Conservation (phyloP, 1,284 basidiomycete genomes). For the Cryptococcus floricola region DNA sequence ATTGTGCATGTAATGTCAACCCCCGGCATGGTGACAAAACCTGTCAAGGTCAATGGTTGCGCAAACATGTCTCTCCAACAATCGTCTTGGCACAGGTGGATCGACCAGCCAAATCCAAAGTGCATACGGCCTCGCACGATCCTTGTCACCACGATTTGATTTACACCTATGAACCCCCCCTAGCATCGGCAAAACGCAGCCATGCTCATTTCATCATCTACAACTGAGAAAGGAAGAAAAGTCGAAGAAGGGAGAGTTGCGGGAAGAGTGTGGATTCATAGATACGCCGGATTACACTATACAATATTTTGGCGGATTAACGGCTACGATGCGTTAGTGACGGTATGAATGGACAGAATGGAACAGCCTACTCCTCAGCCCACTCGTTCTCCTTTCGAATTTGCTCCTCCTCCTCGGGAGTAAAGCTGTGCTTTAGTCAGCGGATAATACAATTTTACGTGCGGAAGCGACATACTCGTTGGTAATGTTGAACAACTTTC, state of each 20-base stretch:
- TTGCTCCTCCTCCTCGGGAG: slow-evolving; percentile 98
- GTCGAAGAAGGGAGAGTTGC: not conserved
- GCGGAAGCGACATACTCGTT: slow-evolving; percentile 60
- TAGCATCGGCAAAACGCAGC: not conserved
- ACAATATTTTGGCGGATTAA: slow-evolving; percentile 1
- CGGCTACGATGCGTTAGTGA: slow-evolving; percentile 6
- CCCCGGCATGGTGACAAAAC: no score
- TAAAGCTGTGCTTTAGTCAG: slow-evolving; percentile 59
- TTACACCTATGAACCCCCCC: no score
- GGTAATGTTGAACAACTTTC: slow-evolving; percentile 89
- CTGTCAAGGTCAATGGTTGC: no score
- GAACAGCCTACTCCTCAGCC: slow-evolving; percentile 52
- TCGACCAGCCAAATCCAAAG: no score
- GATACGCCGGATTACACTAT: not conserved
- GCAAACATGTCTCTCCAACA: no score
- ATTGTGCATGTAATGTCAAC: no score
- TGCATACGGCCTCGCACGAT: no score
- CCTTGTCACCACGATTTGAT: no score
- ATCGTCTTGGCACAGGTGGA: no score
- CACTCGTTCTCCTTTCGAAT: slow-evolving; percentile 98
- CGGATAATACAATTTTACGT: not conserved
- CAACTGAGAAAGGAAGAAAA: not conserved
- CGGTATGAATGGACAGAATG: not conserved
- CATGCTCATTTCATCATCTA: not conserved
- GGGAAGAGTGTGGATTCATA: not conserved